Evolutionary conservation across 108 stramenopile species (phyloP).

Genomic region (Cyclotella baltica): DNA sequence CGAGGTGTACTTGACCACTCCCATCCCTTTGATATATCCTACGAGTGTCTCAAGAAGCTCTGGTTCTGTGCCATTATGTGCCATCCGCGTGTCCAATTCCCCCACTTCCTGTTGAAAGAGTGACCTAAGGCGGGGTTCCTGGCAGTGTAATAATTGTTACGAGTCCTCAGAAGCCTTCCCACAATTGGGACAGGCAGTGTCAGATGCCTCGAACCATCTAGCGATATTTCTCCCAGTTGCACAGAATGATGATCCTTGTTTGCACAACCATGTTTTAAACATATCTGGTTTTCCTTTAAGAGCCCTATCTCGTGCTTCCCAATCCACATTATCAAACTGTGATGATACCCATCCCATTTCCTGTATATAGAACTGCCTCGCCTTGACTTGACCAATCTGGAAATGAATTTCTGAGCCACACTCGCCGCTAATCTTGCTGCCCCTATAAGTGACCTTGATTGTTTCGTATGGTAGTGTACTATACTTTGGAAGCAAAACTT

Average conservation of each 20-base stretch:
- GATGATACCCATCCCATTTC: not conserved
- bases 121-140: not conserved
- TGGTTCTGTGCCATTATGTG: not conserved
- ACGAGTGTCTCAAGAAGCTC: not conserved
- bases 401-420: not conserved
- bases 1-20: not conserved
- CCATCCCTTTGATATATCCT: not conserved
- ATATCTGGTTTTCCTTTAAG: not conserved
- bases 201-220: not conserved
- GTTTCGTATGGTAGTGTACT: no score
- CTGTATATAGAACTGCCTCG: not conserved
- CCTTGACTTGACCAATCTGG: not conserved
- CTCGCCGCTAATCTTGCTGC: not conserved
- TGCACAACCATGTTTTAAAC: not conserved
- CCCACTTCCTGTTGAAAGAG: not conserved
- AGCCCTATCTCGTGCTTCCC: constrained; percentile 1
- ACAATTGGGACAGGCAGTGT: not conserved
- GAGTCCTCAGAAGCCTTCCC: not conserved
- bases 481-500: no score
- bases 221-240: not conserved
- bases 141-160: not conserved
- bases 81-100: not conserved
- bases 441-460: no score
- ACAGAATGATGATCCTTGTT: constrained; percentile 4
- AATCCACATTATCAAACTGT: not conserved